Evolutionary conservation across 192 early-diverging fungal species (phyloP).

Genomic region (Backusella australiensis): DNA sequence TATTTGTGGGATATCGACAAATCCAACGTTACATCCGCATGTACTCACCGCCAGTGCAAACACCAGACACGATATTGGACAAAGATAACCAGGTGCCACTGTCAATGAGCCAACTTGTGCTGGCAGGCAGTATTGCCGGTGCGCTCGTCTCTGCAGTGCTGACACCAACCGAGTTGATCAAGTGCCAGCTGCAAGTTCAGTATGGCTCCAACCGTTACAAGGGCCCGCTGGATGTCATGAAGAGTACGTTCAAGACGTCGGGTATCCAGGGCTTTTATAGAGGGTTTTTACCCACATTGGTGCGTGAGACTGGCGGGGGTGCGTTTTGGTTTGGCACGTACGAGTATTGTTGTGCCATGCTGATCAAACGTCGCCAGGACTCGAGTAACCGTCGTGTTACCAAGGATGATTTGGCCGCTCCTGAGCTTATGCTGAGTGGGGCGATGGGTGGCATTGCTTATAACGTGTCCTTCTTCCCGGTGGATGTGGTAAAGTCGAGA

Average conservation of each 20-base stretch:
- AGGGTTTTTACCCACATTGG: slow-evolving; percentile 79
- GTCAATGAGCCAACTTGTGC: slow-evolving; percentile 64
- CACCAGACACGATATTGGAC: not conserved
- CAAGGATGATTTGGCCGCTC: slow-evolving; percentile 72
- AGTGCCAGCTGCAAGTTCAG: slow-evolving; percentile 95
- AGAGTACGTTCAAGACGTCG: slow-evolving; percentile 39
- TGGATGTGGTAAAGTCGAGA: slow-evolving; percentile 90
- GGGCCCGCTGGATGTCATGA: slow-evolving; percentile 51
- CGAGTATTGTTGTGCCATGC: slow-evolving; percentile 64
- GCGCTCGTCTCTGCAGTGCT: slow-evolving; percentile 83
- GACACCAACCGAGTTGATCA: slow-evolving; percentile 94
- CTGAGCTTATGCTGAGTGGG: slow-evolving; percentile 82
- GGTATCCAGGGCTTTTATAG: slow-evolving; percentile 68
- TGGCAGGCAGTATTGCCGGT: slow-evolving; percentile 85
- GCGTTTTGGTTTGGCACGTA: slow-evolving; percentile 97
- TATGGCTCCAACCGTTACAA: slow-evolving; percentile 39
- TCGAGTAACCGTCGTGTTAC: slow-evolving; percentile 9
- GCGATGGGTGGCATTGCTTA: slow-evolving; percentile 90
- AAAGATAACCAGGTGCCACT: slow-evolving; percentile 44
- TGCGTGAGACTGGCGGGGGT: slow-evolving; percentile 89
- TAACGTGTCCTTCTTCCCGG: slow-evolving; percentile 86
- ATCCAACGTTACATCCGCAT: slow-evolving; percentile 73
- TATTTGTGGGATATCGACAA: slow-evolving; percentile 87
- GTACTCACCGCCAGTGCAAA: slow-evolving; percentile 25
- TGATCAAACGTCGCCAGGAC: slow-evolving; percentile 40